phyloP scores from a whole-genome alignment of 345 rosid species.

The Citrus australasica region DNA sequence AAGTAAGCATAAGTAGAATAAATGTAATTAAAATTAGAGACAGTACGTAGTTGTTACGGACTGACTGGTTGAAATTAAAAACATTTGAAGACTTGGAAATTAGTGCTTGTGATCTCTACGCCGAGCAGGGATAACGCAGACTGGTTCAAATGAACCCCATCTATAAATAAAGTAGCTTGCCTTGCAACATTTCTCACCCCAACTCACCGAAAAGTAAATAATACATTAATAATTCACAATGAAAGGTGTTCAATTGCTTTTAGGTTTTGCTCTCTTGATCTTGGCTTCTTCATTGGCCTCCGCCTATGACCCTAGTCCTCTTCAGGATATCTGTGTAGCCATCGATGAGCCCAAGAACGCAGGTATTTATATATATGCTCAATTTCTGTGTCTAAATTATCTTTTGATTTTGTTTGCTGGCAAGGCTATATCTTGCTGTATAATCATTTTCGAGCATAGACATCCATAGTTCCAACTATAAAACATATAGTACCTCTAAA shows the following conservation, averaged over 20 bases:
- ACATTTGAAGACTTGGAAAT: too few species aligned
- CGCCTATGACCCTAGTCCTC: conserved; percentile 25
- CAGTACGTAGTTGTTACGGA: neutral
- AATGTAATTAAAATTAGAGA: too few species aligned
- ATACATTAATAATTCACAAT: neutral
- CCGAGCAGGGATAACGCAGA: neutral
- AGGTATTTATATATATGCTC: neutral
- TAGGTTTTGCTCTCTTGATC: conserved; percentile 12
- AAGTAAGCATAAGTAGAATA: too few species aligned
- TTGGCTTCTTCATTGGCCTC: neutral
- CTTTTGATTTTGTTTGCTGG: too few species aligned
- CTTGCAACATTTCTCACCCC: conserved; percentile 2
- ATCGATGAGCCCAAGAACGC: conserved; percentile 7
- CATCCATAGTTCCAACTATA: too few species aligned
- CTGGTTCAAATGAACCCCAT: neutral
- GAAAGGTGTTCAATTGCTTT: conserved; percentile 3
- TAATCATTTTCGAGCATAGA: too few species aligned
- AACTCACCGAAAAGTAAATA: neutral
- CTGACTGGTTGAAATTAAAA: neutral
- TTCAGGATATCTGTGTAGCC: conserved; percentile 33
- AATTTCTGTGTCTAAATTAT: neutral
- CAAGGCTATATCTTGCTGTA: too few species aligned
- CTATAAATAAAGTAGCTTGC: neutral
- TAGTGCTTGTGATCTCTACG: neutral
- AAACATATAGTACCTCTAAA: too few species aligned